A percentile compares a stretch with the other conserved stretches of the same genome.
Evolutionary conservation across 257 asterid genomes (phyloP).

Genomic region (Fraxinus anomala): DNA sequence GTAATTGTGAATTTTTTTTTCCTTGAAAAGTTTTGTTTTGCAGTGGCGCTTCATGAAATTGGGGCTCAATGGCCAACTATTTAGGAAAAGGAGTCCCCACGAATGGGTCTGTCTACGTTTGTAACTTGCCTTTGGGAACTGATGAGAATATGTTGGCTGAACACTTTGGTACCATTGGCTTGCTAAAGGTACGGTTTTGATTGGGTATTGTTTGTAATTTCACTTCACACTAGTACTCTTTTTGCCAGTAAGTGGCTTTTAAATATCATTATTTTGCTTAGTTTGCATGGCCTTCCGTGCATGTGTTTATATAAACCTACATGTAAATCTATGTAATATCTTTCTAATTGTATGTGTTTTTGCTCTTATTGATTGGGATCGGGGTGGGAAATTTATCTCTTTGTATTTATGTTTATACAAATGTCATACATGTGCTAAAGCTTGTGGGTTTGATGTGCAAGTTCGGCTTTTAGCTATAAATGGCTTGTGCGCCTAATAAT

Average conservation of each 20-base stretch:
- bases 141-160: slow-evolving; percentile 94
- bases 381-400: background rate
- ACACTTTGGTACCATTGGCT: slow-evolving; percentile 90
- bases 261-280: background rate
- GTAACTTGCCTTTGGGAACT: slow-evolving; percentile 88
- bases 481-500: background rate
- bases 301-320: background rate
- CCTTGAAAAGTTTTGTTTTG: background rate
- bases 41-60: slow-evolving; percentile 55
- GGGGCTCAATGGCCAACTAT: slow-evolving; percentile 65
- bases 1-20: slow-evolving; percentile 5
- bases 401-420: background rate
- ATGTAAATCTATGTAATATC: background rate
- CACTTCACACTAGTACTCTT: background rate
- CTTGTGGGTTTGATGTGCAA: background rate
- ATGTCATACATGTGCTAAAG: background rate
- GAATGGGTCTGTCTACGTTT: slow-evolving; percentile 84
- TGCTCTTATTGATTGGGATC: too few species aligned
- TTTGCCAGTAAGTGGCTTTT: background rate
- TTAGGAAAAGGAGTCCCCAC: slow-evolving; percentile 65
- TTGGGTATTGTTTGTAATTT: slow-evolving; percentile 25
- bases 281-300: background rate
- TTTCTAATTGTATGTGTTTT: background rate
- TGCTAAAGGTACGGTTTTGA: slow-evolving; percentile 76
- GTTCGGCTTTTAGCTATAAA: background rate